These are phyloP conservation scores for Mallotus repandus DNA, from an alignment of 441 rosid species.

Conservation along the genomic window DNA sequence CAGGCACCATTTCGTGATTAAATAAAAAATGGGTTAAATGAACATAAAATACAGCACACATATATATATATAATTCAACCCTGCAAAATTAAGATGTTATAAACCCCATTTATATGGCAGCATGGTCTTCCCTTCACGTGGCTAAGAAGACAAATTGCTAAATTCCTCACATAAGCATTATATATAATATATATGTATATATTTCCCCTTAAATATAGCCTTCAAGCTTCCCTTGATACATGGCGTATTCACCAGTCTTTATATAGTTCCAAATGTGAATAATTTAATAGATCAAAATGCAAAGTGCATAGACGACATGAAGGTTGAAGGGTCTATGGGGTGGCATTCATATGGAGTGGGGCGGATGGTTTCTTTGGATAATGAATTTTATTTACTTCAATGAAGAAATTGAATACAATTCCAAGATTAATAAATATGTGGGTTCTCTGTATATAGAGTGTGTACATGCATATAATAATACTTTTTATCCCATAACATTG, in stretches of 20 bases:
- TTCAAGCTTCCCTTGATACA: not conserved
- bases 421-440: not conserved
- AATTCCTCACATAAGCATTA: not conserved
- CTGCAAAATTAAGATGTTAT: too few species aligned
- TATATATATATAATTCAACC: not conserved
- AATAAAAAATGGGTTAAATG: not conserved
- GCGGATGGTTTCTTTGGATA: constrained; percentile 4
- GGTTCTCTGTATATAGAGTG: not conserved
- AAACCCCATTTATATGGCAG: not conserved
- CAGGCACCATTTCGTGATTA: not conserved
- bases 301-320: not conserved
- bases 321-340: not conserved
- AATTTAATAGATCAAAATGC: not conserved
- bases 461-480: not conserved
- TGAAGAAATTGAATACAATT: not conserved
- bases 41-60: not conserved
- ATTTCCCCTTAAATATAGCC: not conserved
- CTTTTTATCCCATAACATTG: too few species aligned
- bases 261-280: not conserved
- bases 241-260: not conserved
- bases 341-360: not conserved
- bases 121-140: not conserved
- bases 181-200: too few species aligned
- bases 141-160: not conserved
- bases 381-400: not conserved